phyloP scores from a whole-genome alignment of 2,329 filamentous ascomycete species.

The Colletotrichum euphorbiae region DNA sequence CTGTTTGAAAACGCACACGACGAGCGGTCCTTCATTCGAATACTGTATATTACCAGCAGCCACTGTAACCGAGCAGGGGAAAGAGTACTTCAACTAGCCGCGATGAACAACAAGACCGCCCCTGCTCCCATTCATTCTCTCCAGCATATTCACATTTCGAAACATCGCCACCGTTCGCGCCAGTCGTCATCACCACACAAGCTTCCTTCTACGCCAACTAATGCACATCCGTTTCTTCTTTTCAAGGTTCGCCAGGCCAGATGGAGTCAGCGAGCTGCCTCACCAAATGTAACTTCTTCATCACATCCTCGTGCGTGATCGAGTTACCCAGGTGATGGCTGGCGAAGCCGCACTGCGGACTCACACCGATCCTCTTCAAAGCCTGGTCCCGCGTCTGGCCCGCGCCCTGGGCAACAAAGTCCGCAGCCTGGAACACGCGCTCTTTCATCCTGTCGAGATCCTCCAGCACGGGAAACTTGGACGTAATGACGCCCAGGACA shows the following conservation, averaged over 20 bases:
- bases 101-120: too few species aligned
- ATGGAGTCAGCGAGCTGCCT: constrained; percentile 32
- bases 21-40: too few species aligned
- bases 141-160: too few species aligned
- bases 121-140: too few species aligned
- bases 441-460: constrained; percentile 65
- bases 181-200: background rate
- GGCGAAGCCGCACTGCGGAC: constrained; percentile 78
- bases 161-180: too few species aligned
- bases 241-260: constrained; percentile 38
- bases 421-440: constrained; percentile 68
- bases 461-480: constrained; percentile 69
- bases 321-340: constrained; percentile 51
- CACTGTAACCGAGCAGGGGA: too few species aligned
- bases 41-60: too few species aligned
- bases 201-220: background rate
- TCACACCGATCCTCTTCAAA: constrained; percentile 73
- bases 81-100: too few species aligned
- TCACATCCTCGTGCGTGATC: constrained; percentile 33
- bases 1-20: background rate
- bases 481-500: constrained; percentile 70
- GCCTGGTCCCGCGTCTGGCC: constrained; percentile 72
- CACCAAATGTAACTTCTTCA: constrained; percentile 34
- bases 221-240: too few species aligned
- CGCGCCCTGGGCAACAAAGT: constrained; percentile 74